Evolutionary conservation across 2,329 filamentous ascomycete species (phyloP), one percentile per base, ranked within the genome.

Genomic region (Cryphonectria naterciae): DNA sequence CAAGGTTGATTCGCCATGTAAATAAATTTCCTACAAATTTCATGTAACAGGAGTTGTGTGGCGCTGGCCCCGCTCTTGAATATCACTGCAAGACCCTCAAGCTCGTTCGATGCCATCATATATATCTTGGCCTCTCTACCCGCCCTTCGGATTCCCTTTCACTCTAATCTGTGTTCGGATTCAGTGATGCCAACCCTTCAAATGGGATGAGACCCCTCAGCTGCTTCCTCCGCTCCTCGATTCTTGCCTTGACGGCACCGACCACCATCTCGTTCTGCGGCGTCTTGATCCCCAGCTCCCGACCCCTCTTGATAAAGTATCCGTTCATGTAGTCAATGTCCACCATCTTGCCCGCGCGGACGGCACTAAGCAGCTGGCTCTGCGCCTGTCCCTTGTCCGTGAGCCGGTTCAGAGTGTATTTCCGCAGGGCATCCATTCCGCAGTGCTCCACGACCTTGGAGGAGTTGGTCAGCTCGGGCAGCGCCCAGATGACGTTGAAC

Each of bases 281-380:
- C 76, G 90, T 90, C 66, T 88, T 84, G n/a, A 97, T 83, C 1
- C 93, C 93, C 72, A 95, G 76, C 78, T 93, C 88, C 75, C 88
- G 86, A 0, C 92, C 96, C 56, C 91, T 87, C 66, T 84, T 86
- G 43, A 97, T 85, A 72, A 99, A 92, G 82, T 95, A 99, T 0
- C 95, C 95, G 78, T 97, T 98, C 75, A 95, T 87, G 77, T 91
- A 97, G 62, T 95, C 89, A 56, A 98, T 88, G 76, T 97, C 94
- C 0, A 93, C 94, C 70, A 85, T 81, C 72, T 83, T 82, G 1
- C 92, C 91, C 1, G 81, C 79, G 15, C 88, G 82, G 17, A 95
- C 83, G 76, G 91, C 89, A 68, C 87, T 85, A 7, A 93, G 82
- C 89, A 97, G 94, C 28, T 84, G 86, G 76, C 89, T 93, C 58